Conservation (phyloP, 768 basidiomycete genomes). For the Phaeotremella fagi region DNA sequence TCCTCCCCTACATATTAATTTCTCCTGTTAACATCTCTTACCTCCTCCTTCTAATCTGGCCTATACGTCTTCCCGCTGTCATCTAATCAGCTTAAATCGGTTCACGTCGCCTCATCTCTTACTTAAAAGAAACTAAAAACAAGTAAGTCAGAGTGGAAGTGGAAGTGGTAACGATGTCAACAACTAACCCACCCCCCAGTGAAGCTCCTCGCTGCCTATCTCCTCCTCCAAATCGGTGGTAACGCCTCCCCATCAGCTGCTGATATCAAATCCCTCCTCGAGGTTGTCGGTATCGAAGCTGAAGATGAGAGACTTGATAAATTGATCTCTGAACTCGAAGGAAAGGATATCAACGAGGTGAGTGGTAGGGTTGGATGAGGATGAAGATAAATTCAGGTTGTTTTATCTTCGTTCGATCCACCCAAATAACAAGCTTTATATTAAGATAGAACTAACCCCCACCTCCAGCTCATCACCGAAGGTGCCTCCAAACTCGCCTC, state of each 20-base stretch:
- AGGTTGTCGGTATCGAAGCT: constrained; percentile 77
- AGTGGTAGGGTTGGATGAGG: constrained; percentile 23
- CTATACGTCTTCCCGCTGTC: background rate
- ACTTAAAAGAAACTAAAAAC: background rate
- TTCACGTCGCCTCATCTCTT: background rate
- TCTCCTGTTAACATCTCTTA: background rate
- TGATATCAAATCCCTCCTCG: constrained; percentile 84
- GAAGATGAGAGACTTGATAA: constrained; percentile 74
- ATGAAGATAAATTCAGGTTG: background rate
- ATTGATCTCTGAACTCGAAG: constrained; percentile 82
- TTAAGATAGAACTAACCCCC: background rate
- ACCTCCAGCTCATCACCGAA: constrained; percentile 73
- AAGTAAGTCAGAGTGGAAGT: too few species aligned
- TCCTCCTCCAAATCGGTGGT: constrained; percentile 92
- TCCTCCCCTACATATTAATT: background rate
- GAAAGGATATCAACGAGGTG: constrained; percentile 80
- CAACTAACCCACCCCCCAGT: constrained; percentile 25
- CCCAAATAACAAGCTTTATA: background rate
- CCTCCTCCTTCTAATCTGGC: background rate
- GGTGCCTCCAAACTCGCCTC: constrained; percentile 92
- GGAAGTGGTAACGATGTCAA: too few species aligned
- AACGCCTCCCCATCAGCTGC: constrained; percentile 77
- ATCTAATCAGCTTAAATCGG: constrained; percentile 1
- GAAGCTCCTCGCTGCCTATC: constrained; percentile 77
- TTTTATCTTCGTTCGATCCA: too few species aligned